A percentile compares a stretch with the other conserved stretches of the same genome.
Evolutionary conservation across 2,329 filamentous ascomycete species (phyloP).

Genomic region (Pseudogymnoascus sp.): DNA sequence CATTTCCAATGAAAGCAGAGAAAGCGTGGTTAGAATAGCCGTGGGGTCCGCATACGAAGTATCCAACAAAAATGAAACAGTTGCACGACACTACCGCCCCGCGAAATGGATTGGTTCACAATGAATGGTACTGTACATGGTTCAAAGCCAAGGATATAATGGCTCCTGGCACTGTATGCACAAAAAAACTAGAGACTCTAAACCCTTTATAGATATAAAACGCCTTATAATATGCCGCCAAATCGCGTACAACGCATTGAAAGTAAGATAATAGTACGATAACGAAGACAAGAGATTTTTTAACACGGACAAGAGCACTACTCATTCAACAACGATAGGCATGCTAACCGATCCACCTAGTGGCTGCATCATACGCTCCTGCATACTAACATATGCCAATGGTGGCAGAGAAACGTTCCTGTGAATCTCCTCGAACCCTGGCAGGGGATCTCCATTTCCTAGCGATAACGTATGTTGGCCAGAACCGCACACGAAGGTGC

Average conservation of each 20-base stretch:
- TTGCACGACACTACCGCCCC: neutral
- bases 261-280: conserved; percentile 3
- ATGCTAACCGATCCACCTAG: conserved; percentile 6
- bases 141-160: neutral
- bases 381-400: conserved; percentile 6
- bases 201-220: conserved; percentile 5
- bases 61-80: neutral
- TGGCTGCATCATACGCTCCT: conserved; percentile 2
- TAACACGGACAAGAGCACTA: neutral
- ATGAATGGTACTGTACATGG: neutral
- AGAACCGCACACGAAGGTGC: neutral
- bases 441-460: neutral
- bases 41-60: neutral
- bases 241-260: neutral
- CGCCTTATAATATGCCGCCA: conserved; percentile 5
- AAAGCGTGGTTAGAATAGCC: neutral
- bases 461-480: conserved; percentile 2
- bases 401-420: neutral
- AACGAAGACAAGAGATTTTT: neutral
- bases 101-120: conserved; percentile 6
- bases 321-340: conserved; percentile 4
- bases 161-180: neutral
- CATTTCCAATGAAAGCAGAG: neutral
- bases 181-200: neutral
- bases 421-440: neutral